These are phyloP conservation scores for Teunomyces panamensis DNA, from an alignment of 805 yeast genomes.

Conservation along the genomic window DNA sequence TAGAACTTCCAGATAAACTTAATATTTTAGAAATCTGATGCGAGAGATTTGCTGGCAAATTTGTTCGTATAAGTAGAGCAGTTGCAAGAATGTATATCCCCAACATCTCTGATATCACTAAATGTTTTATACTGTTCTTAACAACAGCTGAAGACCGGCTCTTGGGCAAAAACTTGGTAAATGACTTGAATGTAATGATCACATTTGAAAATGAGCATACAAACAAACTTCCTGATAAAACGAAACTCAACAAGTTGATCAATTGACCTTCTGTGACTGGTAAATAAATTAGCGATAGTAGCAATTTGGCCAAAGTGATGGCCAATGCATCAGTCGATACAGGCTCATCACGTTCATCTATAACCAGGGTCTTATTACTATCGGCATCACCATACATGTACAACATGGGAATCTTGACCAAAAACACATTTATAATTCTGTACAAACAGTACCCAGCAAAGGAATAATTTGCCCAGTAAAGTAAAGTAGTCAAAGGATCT, in stretches of 20 bases:
- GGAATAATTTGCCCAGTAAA: constrained; percentile 17
- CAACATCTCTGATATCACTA: constrained; percentile 42
- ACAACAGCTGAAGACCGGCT: constrained; percentile 12
- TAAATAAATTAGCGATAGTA: constrained; percentile 22
- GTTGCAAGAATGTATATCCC: constrained; percentile 54
- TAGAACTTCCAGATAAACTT: constrained; percentile 31
- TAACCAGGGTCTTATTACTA: constrained; percentile 1
- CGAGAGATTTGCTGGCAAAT: constrained; percentile 44
- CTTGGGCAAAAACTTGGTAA: constrained; percentile 27
- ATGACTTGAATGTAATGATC: constrained; percentile 54
- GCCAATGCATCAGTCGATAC: constrained; percentile 46
- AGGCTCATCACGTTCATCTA: constrained; percentile 5
- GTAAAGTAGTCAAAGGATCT: constrained; percentile 1
- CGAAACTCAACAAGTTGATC: constrained; percentile 45
- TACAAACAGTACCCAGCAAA: constrained; percentile 51
- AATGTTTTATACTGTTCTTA: constrained; percentile 34
- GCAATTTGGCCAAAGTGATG: constrained; percentile 43
- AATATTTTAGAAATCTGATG: constrained; percentile 38
- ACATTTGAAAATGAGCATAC: constrained; percentile 66
- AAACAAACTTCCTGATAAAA: constrained; percentile 58
- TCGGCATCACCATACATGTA: not conserved
- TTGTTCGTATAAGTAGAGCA: constrained; percentile 46
- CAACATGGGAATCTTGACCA: constrained; percentile 36
- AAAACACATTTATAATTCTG: constrained; percentile 41
- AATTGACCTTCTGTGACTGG: constrained; percentile 38